Evolutionary conservation across 805 yeast species (phyloP), one percentile per base, ranked within the genome.

Genomic region (Hanseniaspora vineae): DNA sequence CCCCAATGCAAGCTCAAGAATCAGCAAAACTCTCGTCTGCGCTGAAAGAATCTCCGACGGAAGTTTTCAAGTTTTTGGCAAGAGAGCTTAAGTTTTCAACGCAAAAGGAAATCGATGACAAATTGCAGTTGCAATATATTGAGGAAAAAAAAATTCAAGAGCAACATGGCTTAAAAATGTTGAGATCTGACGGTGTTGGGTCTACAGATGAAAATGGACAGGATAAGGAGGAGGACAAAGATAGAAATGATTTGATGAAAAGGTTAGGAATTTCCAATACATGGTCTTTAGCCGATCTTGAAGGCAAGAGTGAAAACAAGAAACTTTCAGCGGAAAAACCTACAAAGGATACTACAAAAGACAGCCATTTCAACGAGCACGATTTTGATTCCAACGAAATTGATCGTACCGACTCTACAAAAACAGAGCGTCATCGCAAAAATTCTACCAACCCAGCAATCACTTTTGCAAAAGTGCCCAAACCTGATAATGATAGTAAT

Each of bases 1-100:
- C 8, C 8, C 47, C 44, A 3, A 49, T 42, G 42, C 50, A 42
- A 35, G 49, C 35, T 15, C 42, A 54, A 1, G 56, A 52, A 15
- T 5, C 37, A 4, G 9, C 14, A 12, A 33, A n/a, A 33, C 14
- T 33, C 15, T 44, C 53, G 6, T 42, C 45, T 11, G 53, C 54
- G 11, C 46, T 59, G 15, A 59, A 55, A 42, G 60, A 59, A 42
- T 57, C 65, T 0, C 66, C 66, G 2, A 58, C 59, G 15, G 59
- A 59, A 42, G 58, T 52, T 2, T 62, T 62, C 47, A 62, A 62
- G 46, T 62, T 58, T 50, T 49, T 62, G 39, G 64, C 65, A 2
- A 51, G 60, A 45, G 65, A 62, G 47, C 49, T 62, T 15, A 58
- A 59, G 43, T 62, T 62, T 49, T 62, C 64, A 1, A 33, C 37